Evolutionary conservation across 345 rosid genomes (phyloP), one percentile per base, ranked within the genome.

Genomic region (Gossypium sturtianum): DNA sequence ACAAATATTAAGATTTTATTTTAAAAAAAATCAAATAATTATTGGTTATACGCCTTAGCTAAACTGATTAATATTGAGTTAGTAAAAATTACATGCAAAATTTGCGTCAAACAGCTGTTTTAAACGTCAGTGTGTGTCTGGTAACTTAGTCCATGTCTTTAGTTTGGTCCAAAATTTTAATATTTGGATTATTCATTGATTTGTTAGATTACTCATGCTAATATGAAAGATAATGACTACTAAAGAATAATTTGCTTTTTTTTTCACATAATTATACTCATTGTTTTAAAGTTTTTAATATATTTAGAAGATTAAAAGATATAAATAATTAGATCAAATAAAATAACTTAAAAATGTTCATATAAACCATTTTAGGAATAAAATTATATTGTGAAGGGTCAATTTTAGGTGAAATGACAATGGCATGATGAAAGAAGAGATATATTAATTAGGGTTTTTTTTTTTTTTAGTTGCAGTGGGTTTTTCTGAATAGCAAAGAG

Each of bases 391-490:
- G 51, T 65, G 52, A 65, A 19, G 17, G 70, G 70, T 65, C 70
- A 11, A 65, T 65, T 65, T 65, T 68, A 68, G 72, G 72, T 68
- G 34, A 68, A 68, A 27, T 49, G 72, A 19, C 29, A 48, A 23
- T 23, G 34, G 43, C 57, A 67, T 15, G 71, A 11, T 44, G 54
- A 51, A 66, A 66, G 12, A 6, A 16, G 43, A 9, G 17, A 66
- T 12, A 12, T 19, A 61, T 52, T 52, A 29, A 79, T 25, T 20
- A 22, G 45, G 7, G 17, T 4, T 12, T 74, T 53, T 58, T 82
- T 12, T 12, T 74, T 54, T 59, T 82, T 27, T 81, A 83, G 93
- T 81, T 89, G 90, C n/a, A 71, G 76, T 41, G 90, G 83, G 82
- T 70, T 84, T 59, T 71, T 61, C 82, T 81, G 83, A 82, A 11